Conservation (phyloP, 2,329 filamentous ascomycete species). For the Paraphaeosphaeria minitans region DNA sequence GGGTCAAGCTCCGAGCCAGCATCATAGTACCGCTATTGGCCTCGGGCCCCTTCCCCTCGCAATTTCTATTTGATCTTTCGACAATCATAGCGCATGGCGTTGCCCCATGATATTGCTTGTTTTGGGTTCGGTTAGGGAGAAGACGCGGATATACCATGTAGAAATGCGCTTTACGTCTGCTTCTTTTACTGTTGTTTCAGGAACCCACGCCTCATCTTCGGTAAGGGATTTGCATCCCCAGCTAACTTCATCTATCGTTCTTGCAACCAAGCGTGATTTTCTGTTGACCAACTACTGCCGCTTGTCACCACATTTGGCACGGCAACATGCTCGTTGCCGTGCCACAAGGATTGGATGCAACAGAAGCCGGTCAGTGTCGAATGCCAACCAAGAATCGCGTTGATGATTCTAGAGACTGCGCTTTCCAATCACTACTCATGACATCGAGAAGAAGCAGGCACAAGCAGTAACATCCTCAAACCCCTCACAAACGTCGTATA, state of each 20-base stretch:
- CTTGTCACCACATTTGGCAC: background rate
- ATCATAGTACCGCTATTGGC: background rate
- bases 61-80: conserved; percentile 7
- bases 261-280: background rate
- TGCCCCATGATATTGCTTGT: conserved; percentile 3
- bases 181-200: conserved; percentile 2
- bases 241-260: background rate
- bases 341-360: background rate
- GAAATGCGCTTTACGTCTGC: conserved; percentile 6
- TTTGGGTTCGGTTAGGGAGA: background rate
- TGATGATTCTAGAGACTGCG: background rate
- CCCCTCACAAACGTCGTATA: background rate
- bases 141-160: conserved; percentile 15
- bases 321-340: background rate
- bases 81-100: conserved; percentile 16
- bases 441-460: background rate
- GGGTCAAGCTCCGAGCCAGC: conserved; percentile 36
- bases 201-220: background rate
- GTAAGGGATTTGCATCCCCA: background rate
- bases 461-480: background rate
- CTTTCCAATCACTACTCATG: background rate
- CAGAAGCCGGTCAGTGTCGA: background rate
- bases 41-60: background rate
- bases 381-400: background rate
- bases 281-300: background rate